phyloP scores from a whole-genome alignment of 2,329 filamentous ascomycete species.

The Colletotrichum sp. region DNA sequence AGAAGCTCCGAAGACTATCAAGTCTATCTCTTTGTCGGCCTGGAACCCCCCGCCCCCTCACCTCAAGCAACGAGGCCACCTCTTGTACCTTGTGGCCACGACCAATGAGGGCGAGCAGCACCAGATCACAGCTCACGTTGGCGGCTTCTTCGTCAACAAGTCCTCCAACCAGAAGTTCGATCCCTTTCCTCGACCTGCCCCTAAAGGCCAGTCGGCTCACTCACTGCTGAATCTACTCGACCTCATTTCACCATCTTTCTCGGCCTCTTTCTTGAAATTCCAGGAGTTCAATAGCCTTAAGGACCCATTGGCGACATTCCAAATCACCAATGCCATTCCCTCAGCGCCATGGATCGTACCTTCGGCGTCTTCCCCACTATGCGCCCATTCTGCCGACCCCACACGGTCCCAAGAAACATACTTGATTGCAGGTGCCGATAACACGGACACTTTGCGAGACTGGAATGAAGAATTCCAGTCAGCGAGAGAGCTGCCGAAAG shows the following conservation, averaged over 20 bases:
- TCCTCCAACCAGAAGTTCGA: conserved; percentile 96
- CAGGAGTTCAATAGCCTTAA: conserved; percentile 85
- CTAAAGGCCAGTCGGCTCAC: conserved; percentile 82
- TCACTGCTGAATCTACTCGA: conserved; percentile 83
- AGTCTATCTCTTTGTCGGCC: conserved; percentile 83
- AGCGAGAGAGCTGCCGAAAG: conserved; percentile 90
- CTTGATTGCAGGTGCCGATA: conserved; percentile 88
- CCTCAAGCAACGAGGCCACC: conserved; percentile 87
- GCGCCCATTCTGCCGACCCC: conserved; percentile 79
- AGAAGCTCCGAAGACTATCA: conserved; percentile 85
- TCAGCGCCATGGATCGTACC: conserved; percentile 92
- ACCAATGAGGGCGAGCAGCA: conserved; percentile 95
- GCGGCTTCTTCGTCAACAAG: conserved; percentile 97
- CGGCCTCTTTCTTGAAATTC: conserved; percentile 74
- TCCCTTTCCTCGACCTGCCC: conserved; percentile 78
- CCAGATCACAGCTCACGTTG: conserved; percentile 91
- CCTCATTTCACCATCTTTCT: conserved; percentile 84
- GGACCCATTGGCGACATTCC: conserved; percentile 91
- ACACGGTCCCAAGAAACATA: conserved; percentile 93
- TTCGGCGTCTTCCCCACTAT: conserved; percentile 65
- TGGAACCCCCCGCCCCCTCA: conserved; percentile 98
- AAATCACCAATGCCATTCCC: conserved; percentile 93
- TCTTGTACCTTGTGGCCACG: conserved; percentile 87
- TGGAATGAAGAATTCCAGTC: conserved; percentile 99
- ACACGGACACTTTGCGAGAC: conserved; percentile 91